Evolutionary conservation across 805 yeast species (phyloP), one percentile per base, ranked within the genome.

Genomic region (Kodamaea nitidulidarum): DNA sequence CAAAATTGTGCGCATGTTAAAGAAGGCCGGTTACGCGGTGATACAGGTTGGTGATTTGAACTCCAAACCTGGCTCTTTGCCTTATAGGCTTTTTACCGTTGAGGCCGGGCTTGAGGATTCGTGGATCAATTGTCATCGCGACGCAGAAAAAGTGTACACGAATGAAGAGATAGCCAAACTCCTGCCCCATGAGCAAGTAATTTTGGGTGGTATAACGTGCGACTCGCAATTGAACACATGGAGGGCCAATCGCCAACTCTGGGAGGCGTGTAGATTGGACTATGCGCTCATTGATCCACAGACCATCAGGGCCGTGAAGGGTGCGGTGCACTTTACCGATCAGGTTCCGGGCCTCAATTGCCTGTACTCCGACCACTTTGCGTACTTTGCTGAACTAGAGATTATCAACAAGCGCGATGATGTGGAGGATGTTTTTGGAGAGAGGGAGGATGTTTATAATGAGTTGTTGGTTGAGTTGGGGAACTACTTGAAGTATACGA

Each of bases 31-130:
- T 0, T 84, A 87, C 57, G 83, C 90, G 1, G 91, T 86, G 0
- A 74, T 93, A 21, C 79, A 88, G 38, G 96, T 90, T 22, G 98
- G 98, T 2, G 98, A 93, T 61, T 72, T 93, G 54, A 93, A 93
- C 57, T 84, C 93, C 3, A 73, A 80, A 45, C 97, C 98, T 0
- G 93, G 85, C 0, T 81, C 95, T 2, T 66, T 91, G 40, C 95
- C 95, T 1, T 80, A 86, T 56, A 74, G 76, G 43, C 73, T 93
- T 27, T 71, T 91, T 45, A 82, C 88, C 3, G 52, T 67, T 25
- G 81, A 81, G 40, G 86, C 90, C 0, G 78, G 79, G 0, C 63
- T 91, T 15, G 61, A 65, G 4, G 98, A 91, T 51, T 82, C 93
- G 21, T 91, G 98, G 98, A 83, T 80, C 40, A 69, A 73, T 34